Evolutionary conservation across 2,329 filamentous ascomycete genomes (phyloP).

Genomic region (Apiospora kogelbergensis): DNA sequence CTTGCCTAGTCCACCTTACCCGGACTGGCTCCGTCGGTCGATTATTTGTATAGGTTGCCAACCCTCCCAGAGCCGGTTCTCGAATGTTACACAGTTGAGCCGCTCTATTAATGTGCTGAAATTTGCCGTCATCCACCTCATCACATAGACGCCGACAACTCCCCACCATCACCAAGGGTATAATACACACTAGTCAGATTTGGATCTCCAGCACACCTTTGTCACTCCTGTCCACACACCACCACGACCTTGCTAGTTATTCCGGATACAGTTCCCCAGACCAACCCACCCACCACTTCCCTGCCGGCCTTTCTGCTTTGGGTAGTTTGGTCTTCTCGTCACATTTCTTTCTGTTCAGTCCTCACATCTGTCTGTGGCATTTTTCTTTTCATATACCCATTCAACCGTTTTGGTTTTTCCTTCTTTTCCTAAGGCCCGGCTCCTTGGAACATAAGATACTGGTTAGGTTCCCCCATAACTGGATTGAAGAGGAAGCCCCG

Average conservation of each 20-base stretch:
- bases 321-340: conserved; percentile 7
- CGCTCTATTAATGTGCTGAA: not conserved
- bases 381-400: not conserved
- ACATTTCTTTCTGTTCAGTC: conserved; percentile 2
- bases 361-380: conserved; percentile 9
- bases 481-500: not conserved
- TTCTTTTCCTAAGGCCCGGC: not conserved
- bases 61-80: not conserved
- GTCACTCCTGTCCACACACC: conserved; percentile 1
- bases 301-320: conserved; percentile 6
- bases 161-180: conserved; percentile 2
- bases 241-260: conserved; percentile 1
- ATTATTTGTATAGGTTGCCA: not conserved
- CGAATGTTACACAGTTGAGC: not conserved
- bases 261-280: conserved; percentile 5
- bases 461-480: not conserved
- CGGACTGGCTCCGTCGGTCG: not conserved
- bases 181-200: conserved; percentile 4
- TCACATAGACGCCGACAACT: conserved; percentile 6
- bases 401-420: not conserved
- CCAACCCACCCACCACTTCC: conserved; percentile 8
- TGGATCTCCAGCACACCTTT: conserved; percentile 5
- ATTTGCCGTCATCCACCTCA: conserved; percentile 6
- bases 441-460: not conserved
- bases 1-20: not conserved